Evolutionary conservation across 352 stramenopile genomes (phyloP), one percentile per base, ranked within the genome.

Genomic region (Paralagenidium karlingii): DNA sequence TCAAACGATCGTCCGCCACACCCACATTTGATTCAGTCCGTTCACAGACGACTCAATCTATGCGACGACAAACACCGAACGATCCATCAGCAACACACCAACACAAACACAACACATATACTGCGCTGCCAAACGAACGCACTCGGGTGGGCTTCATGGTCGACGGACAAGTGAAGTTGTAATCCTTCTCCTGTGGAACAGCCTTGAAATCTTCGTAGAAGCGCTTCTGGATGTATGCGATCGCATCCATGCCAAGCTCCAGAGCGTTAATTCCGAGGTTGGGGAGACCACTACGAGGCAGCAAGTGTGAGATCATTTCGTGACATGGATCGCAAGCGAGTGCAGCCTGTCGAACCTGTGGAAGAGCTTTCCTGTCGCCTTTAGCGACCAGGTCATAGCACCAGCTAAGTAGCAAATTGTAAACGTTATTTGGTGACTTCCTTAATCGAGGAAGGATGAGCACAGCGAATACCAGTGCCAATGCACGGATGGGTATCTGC

Each of bases 401-500:
- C 82, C 79, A 21, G 82, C 74, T 24, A n/a, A n/a, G n/a, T n/a
- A n/a, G n/a, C n/a, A n/a, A n/a, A n/a, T n/a, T n/a, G n/a, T n/a
- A n/a, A n/a, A n/a, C n/a, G n/a, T n/a, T n/a, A n/a, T n/a, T n/a
- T n/a, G n/a, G n/a, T n/a, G n/a, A n/a, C n/a, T n/a, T n/a, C n/a
- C n/a, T n/a, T n/a, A n/a, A n/a, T n/a, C n/a, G n/a, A n/a, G n/a
- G n/a, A n/a, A n/a, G n/a, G n/a, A n/a, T n/a, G n/a, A n/a, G n/a
- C n/a, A n/a, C n/a, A n/a, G n/a, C n/a, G n/a, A n/a, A n/a, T n/a
- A 21, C 80, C 74, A 22, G 86, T 96, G 8, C 86, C 86, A 34
- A 95, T 94, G 58, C 85, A 96, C 13, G 86, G 85, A 53, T 96
- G 81, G 26, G 63, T 91, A 57, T 96, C 86, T 8, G 84, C 86